phyloP scores from a whole-genome alignment of 441 rosid genomes.

The Populus hybrid region DNA sequence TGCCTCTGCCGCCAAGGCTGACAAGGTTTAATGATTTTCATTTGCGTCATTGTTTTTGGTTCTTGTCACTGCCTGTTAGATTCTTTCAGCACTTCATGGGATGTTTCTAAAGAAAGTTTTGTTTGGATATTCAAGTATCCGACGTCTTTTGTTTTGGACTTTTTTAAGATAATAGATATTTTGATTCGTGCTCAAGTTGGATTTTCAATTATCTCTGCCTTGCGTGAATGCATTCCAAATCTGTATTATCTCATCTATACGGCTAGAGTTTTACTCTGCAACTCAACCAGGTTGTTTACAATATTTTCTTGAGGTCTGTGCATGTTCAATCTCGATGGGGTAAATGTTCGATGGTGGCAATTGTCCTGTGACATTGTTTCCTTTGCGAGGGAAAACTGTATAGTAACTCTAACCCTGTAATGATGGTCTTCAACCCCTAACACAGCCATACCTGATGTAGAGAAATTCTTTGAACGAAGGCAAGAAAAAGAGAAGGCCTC shows the following conservation, averaged over 20 bases:
- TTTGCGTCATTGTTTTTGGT: background rate
- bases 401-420: no score
- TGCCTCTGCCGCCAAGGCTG: slow-evolving; percentile 79
- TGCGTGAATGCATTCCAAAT: background rate
- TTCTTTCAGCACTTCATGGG: background rate
- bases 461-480: no score
- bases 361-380: no score
- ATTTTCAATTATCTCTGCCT: background rate
- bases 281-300: background rate
- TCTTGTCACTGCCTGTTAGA: background rate
- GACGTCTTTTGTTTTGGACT: background rate
- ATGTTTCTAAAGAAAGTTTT: background rate
- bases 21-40: slow-evolving; percentile 34
- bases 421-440: no score
- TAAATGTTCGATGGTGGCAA: background rate
- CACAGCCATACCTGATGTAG: no score
- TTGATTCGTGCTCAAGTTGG: background rate
- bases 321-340: background rate
- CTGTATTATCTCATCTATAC: no score
- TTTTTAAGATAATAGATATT: background rate
- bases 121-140: background rate
- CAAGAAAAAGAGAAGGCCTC: no score
- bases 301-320: background rate
- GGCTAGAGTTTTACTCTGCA: no score
- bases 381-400: no score